phyloP scores from a whole-genome alignment of 75 land plant genomes.

The Pseudotsuga menziesii region DNA sequence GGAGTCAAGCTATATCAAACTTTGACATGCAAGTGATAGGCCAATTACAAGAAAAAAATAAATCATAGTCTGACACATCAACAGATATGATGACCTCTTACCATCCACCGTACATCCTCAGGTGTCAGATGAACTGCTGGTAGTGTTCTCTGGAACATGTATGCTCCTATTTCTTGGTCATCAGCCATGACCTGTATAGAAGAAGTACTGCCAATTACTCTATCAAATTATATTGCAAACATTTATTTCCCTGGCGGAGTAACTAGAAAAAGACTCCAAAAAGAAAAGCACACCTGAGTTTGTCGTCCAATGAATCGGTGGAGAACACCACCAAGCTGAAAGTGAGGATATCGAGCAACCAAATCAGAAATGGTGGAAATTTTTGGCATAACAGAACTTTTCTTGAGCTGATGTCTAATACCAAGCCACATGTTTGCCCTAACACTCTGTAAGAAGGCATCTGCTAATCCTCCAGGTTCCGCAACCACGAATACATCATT shows the following conservation, averaged over 20 bases:
- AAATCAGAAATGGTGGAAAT: conserved; percentile 64
- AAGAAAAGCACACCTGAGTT: conserved; percentile 59
- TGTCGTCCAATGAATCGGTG: conserved; percentile 96
- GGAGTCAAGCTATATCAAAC: neutral
- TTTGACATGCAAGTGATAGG: neutral
- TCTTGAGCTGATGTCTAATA: conserved; percentile 16
- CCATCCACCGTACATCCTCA: conserved; percentile 98
- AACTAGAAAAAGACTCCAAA: neutral
- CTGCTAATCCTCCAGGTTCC: conserved; percentile 96
- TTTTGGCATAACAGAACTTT: conserved; percentile 39
- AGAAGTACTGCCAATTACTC: neutral
- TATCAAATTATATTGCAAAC: neutral
- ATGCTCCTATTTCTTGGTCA: conserved; percentile 94
- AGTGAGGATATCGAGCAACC: conserved; percentile 59
- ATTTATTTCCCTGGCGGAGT: neutral
- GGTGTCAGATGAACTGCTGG: conserved; percentile 79
- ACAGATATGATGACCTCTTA: conserved; percentile 18
- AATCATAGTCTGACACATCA: neutral
- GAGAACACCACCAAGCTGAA: conserved; percentile 72
- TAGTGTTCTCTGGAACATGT: conserved; percentile 90
- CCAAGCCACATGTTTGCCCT: conserved; percentile 10
- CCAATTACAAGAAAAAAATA: neutral
- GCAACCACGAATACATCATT: conserved; percentile 98
- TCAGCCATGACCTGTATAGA: conserved; percentile 82
- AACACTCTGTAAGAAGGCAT: conserved; percentile 76